A percentile compares a stretch with the other conserved stretches of the same genome.
phyloP scores from a whole-genome alignment of 208 protist species.

The Wallacemonas sp. region DNA sequence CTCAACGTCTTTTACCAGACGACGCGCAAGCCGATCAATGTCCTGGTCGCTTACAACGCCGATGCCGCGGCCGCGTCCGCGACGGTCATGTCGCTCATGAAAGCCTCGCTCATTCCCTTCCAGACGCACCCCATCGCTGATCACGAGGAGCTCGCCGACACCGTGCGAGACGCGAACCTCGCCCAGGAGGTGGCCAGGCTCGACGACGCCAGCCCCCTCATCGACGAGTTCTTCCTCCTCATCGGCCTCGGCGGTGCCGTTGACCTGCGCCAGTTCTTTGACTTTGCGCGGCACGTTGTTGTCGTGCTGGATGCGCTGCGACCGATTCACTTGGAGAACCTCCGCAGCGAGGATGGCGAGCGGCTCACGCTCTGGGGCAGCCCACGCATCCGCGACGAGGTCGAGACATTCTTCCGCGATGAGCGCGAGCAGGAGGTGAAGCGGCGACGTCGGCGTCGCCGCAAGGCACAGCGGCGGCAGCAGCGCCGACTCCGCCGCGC shows the following conservation, averaged over 20 bases:
- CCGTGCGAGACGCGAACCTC: conserved; percentile 57
- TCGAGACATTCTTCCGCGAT: conserved; percentile 69
- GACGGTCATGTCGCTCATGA: conserved; percentile 69
- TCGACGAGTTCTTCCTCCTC: conserved; percentile 79
- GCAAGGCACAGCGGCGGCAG: conserved; percentile 16
- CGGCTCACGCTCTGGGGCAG: conserved; percentile 68
- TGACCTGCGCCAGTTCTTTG: conserved; percentile 58
- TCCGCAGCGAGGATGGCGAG: conserved; percentile 46
- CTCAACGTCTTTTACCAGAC: conserved; percentile 63
- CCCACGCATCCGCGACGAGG: conserved; percentile 58
- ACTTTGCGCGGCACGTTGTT: conserved; percentile 69
- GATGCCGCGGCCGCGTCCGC: conserved; percentile 80
- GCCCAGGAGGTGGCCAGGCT: conserved; percentile 54
- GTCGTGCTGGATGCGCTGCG: conserved; percentile 79
- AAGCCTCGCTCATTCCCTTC: conserved; percentile 71
- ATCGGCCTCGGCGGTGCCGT: conserved; percentile 75
- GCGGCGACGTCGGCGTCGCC: conserved; percentile 30
- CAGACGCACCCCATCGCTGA: conserved; percentile 73
- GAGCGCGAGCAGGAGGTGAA: conserved; percentile 30
- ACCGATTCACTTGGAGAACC: conserved; percentile 73
- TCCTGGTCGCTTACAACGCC: conserved; percentile 66
- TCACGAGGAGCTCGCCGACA: conserved; percentile 54
- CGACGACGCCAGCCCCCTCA: conserved; percentile 17
- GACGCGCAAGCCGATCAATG: conserved; percentile 66
- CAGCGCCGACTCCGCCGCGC: conserved; percentile 15